Percentiles rank a stretch among this genome's conserved stretches.
phyloP scores from a whole-genome alignment of 495 filamentous ascomycete species.

The Hypoxylon lenormandii region DNA sequence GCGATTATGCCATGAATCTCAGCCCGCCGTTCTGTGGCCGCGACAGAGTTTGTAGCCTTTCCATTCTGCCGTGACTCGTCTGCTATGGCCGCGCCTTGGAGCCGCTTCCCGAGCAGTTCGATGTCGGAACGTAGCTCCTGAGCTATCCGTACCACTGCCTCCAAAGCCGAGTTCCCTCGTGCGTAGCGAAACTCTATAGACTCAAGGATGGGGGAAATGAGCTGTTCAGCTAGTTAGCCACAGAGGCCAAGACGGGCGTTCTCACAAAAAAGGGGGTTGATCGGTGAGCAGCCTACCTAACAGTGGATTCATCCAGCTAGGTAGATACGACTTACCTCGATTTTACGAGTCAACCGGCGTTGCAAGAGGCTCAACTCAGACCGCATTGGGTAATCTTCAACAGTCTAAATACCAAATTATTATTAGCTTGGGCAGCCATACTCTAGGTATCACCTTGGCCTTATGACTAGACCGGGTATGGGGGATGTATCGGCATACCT shows the following conservation, averaged over 20 bases:
- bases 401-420: slow-evolving; percentile 26
- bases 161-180: slow-evolving; percentile 92
- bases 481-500: slow-evolving; percentile 64
- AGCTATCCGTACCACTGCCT: slow-evolving; percentile 86
- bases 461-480: background rate
- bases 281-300: slow-evolving; percentile 17
- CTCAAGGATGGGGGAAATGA: slow-evolving; percentile 50
- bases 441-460: background rate
- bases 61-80: slow-evolving; percentile 67
- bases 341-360: slow-evolving; percentile 48
- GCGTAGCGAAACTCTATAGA: slow-evolving; percentile 46
- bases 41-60: slow-evolving; percentile 58
- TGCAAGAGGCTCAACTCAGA: slow-evolving; percentile 46
- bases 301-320: slow-evolving; percentile 13
- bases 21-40: slow-evolving; percentile 55
- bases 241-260: background rate
- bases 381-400: slow-evolving; percentile 47
- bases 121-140: slow-evolving; percentile 90
- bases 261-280: slow-evolving; percentile 4
- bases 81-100: slow-evolving; percentile 77
- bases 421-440: slow-evolving; percentile 26
- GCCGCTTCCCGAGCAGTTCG: slow-evolving; percentile 79
- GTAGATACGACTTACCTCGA: slow-evolving; percentile 48
- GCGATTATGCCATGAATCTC: slow-evolving; percentile 77
- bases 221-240: slow-evolving; percentile 26